Conservation (phyloP, 2,329 filamentous ascomycete genomes). For the Calonectria montana region DNA sequence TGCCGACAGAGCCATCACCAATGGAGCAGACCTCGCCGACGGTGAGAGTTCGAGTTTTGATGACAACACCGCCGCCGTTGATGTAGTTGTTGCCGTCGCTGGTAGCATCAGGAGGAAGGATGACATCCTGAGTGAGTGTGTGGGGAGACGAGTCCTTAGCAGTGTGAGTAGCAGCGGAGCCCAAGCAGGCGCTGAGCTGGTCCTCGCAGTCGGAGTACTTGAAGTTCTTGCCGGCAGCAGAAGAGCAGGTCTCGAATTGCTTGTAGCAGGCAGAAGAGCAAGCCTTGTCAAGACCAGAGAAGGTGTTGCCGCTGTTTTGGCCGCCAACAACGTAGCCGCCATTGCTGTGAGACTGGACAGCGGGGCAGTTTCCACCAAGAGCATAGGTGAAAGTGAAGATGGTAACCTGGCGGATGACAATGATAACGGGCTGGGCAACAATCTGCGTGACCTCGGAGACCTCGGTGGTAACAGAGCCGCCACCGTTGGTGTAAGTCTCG, state of each 20-base stretch:
- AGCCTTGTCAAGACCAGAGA: slow-evolving; percentile 36
- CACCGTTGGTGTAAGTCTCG: slow-evolving; percentile 12
- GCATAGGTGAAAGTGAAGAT: slow-evolving; percentile 29
- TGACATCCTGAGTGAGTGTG: slow-evolving; percentile 39
- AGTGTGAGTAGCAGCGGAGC: slow-evolving; percentile 38
- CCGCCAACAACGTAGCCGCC: slow-evolving; percentile 39
- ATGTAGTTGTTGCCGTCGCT: slow-evolving; percentile 31
- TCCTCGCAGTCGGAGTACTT: slow-evolving; percentile 37
- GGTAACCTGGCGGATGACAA: slow-evolving; percentile 26
- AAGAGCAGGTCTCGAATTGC: slow-evolving; percentile 39
- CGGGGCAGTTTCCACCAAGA: slow-evolving; percentile 42
- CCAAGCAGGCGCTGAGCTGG: slow-evolving; percentile 39
- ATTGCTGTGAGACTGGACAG: slow-evolving; percentile 31
- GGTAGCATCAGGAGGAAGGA: slow-evolving; percentile 41
- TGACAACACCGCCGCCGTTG: slow-evolving; percentile 35
- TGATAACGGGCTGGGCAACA: slow-evolving; percentile 15
- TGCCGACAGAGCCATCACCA: slow-evolving; percentile 36
- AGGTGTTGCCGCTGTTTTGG: slow-evolving; percentile 32
- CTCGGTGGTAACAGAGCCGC: slow-evolving; percentile 12
- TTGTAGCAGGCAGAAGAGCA: slow-evolving; percentile 38
- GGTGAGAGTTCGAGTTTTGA: slow-evolving; percentile 41
- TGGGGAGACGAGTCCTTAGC: slow-evolving; percentile 26
- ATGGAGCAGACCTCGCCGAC: slow-evolving; percentile 40
- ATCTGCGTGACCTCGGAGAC: slow-evolving; percentile 24
- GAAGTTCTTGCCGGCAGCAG: slow-evolving; percentile 40